Percentiles rank a stretch among this genome's conserved stretches.
These are phyloP conservation scores for Arthrobotrys conoides DNA, from an alignment of 2,329 filamentous ascomycete species.

Conservation along the genomic window DNA sequence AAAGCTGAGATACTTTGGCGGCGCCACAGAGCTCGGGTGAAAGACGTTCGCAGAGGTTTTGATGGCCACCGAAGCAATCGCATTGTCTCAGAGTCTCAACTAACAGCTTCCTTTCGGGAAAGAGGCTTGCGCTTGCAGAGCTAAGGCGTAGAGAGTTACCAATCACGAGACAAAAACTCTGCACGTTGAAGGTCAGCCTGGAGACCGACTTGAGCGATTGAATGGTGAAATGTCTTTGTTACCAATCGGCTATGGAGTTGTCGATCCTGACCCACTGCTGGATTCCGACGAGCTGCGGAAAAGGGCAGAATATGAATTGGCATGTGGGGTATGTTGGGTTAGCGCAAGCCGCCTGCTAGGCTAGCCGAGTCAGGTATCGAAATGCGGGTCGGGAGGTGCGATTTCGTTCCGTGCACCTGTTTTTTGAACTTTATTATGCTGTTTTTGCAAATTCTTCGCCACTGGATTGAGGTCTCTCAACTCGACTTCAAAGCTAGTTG, in stretches of 20 bases:
- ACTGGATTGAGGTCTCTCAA: background rate
- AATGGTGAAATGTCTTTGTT: background rate
- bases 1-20: background rate
- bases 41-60: background rate
- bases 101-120: background rate
- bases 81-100: background rate
- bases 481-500: background rate
- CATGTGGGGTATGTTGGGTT: slow-evolving; percentile 24
- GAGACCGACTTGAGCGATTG: background rate
- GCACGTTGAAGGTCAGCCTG: background rate
- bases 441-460: background rate
- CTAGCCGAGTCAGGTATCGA: slow-evolving; percentile 14
- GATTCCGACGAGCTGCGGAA: slow-evolving; percentile 18
- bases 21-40: slow-evolving; percentile 8
- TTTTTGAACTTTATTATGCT: background rate
- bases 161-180: background rate
- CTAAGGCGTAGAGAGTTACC: background rate
- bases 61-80: background rate
- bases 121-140: slow-evolving; percentile 4
- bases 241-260: background rate
- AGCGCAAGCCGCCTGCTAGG: background rate
- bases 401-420: slow-evolving; percentile 21
- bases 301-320: slow-evolving; percentile 12
- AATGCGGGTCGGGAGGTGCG: slow-evolving; percentile 37
- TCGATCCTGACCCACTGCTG: background rate